Conservation (phyloP, 768 basidiomycete genomes). For the Russula dissimulans region DNA sequence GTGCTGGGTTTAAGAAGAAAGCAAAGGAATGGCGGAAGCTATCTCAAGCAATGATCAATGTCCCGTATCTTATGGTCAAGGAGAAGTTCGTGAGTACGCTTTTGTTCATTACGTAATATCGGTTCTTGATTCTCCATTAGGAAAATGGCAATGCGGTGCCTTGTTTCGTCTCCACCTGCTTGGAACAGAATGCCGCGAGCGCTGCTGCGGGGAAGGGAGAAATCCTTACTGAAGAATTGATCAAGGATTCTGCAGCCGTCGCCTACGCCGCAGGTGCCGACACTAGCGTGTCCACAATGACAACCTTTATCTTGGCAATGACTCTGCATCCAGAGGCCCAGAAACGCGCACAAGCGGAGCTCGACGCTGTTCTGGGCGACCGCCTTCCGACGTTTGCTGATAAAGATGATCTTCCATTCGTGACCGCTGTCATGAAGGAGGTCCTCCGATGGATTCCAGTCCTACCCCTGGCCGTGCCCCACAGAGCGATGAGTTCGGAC, state of each 20-base stretch:
- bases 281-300: constrained; percentile 15
- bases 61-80: constrained; percentile 20
- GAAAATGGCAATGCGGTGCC: constrained; percentile 10
- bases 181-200: constrained; percentile 12
- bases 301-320: constrained; percentile 22
- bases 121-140: not conserved
- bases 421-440: constrained; percentile 19
- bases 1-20: constrained; percentile 19
- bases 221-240: constrained; percentile 13
- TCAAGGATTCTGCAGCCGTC: constrained; percentile 17
- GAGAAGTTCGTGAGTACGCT: constrained; percentile 11
- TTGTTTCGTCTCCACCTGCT: constrained; percentile 15
- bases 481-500: constrained; percentile 19
- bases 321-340: constrained; percentile 21
- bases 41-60: constrained; percentile 18
- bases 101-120: not conserved
- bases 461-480: constrained; percentile 20
- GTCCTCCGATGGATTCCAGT: constrained; percentile 21
- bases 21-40: constrained; percentile 18
- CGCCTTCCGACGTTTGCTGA: constrained; percentile 21
- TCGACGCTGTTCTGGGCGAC: constrained; percentile 21
- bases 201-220: constrained; percentile 9
- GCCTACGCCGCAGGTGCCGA: constrained; percentile 18
- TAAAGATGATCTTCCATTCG: constrained; percentile 15
- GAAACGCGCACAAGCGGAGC: constrained; percentile 21